These are phyloP conservation scores for Gyromitra esculenta DNA, from an alignment of 2,329 filamentous ascomycete species.

Conservation along the genomic window DNA sequence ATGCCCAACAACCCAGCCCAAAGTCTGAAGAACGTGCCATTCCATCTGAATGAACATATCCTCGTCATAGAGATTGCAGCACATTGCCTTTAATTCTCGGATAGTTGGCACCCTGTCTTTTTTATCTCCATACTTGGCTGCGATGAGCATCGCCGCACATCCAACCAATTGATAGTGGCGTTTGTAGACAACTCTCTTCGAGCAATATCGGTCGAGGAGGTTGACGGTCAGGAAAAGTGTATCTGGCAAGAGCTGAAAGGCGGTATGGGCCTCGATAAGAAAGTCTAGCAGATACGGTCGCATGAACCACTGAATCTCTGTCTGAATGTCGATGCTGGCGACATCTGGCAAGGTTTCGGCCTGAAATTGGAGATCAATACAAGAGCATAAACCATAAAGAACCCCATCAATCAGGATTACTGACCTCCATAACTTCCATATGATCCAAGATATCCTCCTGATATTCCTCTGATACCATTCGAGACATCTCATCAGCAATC, in stretches of 20 bases:
- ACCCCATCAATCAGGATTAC: slow-evolving; percentile 57
- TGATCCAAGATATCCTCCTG: slow-evolving; percentile 93
- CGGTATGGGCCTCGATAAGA: slow-evolving; percentile 93
- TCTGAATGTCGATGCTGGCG: slow-evolving; percentile 97
- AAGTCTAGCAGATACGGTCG: slow-evolving; percentile 97
- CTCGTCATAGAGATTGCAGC: slow-evolving; percentile 96
- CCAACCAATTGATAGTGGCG: slow-evolving; percentile 98
- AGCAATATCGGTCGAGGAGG: slow-evolving; percentile 96
- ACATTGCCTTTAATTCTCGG: slow-evolving; percentile 97
- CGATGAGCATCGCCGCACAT: slow-evolving; percentile 93
- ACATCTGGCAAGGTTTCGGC: slow-evolving; percentile 92
- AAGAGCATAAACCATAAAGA: slow-evolving; percentile 16
- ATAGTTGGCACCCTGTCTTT: slow-evolving; percentile 99
- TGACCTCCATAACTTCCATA: slow-evolving; percentile 92
- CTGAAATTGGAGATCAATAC: slow-evolving; percentile 60
- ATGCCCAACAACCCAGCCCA: slow-evolving; percentile 95
- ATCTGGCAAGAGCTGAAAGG: slow-evolving; percentile 91
- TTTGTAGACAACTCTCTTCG: slow-evolving; percentile 97
- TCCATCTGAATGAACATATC: slow-evolving; percentile 99
- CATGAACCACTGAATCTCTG: slow-evolving; percentile 99
- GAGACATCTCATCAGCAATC: slow-evolving; percentile 88
- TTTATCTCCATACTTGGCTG: slow-evolving; percentile 97
- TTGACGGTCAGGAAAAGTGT: slow-evolving; percentile 97
- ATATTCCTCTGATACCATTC: slow-evolving; percentile 86
- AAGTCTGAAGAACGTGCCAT: slow-evolving; percentile 97